Evolutionary conservation across 1,284 basidiomycete genomes (phyloP).

Genomic region (Rhodotorula sp.): DNA sequence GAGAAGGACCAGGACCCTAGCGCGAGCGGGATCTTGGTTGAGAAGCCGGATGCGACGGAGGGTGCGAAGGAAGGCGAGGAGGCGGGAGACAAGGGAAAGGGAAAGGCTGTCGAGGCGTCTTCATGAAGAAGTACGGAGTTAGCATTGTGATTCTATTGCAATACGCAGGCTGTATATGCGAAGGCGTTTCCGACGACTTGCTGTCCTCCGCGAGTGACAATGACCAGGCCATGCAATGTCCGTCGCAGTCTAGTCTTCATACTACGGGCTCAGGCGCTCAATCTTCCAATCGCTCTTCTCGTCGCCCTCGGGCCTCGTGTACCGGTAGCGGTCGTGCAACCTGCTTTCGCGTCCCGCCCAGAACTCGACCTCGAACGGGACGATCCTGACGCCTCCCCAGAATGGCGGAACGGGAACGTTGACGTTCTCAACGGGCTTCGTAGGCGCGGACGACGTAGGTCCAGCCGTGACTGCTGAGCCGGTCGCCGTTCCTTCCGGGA

Average conservation of each 20-base stretch:
- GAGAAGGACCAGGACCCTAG: conserved; percentile 18
- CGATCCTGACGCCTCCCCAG: conserved; percentile 94
- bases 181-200: too few species aligned
- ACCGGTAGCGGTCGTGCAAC: conserved; percentile 82
- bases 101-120: background rate
- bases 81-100: background rate
- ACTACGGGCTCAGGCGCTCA: conserved; percentile 67
- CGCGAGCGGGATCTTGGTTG: conserved; percentile 37
- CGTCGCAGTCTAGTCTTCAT: background rate
- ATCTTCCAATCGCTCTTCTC: conserved; percentile 63
- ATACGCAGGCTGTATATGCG: too few species aligned
- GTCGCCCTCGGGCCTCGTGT: conserved; percentile 61
- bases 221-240: background rate
- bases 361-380: conserved; percentile 86
- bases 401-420: conserved; percentile 78
- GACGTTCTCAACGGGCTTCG: conserved; percentile 13
- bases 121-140: too few species aligned
- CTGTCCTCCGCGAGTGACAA: background rate
- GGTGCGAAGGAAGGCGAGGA: background rate
- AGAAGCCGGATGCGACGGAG: conserved; percentile 23
- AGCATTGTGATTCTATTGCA: too few species aligned
- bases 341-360: conserved; percentile 77
- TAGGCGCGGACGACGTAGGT: conserved; percentile 7
- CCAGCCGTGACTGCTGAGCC: conserved; percentile 25
- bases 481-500: conserved; percentile 48